Evolutionary conservation across 306 rosid species (phyloP).

Genomic region (Pterocarpus macrocarpus): DNA sequence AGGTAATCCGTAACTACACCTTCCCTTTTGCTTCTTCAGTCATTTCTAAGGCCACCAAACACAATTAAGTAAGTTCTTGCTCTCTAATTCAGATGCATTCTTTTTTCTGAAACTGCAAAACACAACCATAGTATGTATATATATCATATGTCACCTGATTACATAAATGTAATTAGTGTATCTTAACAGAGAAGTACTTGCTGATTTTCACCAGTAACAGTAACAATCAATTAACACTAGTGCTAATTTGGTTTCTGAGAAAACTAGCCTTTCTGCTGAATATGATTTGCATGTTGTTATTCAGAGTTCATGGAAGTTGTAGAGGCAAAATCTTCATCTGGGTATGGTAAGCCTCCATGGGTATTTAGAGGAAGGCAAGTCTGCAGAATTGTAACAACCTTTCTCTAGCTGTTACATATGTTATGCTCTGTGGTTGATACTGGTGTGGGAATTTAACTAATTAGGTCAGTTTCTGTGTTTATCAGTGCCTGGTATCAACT

Average conservation of each 20-base stretch:
- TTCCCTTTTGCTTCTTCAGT: slow-evolving; percentile 30
- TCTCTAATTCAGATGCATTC: slow-evolving; percentile 2
- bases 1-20: slow-evolving; percentile 21
- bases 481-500: slow-evolving; percentile 92
- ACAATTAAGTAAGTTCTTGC: slow-evolving; percentile 21
- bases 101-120: background rate
- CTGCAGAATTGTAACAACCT: background rate
- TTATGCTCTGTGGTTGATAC: background rate
- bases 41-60: background rate
- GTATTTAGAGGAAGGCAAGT: slow-evolving; percentile 80
- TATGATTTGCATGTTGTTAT: background rate
- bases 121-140: background rate
- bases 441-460: background rate
- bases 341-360: slow-evolving; percentile 93
- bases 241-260: slow-evolving; percentile 12
- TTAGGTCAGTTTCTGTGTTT: slow-evolving; percentile 1
- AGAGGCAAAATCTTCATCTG: slow-evolving; percentile 59
- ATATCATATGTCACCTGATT: background rate
- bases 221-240: too few relatives aligned
- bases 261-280: background rate
- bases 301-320: slow-evolving; percentile 58
- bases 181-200: background rate
- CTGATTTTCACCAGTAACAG: background rate
- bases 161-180: too few relatives aligned
- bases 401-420: background rate